phyloP scores from a whole-genome alignment of 139 green algal species.

The Yamagishiella unicocca region DNA sequence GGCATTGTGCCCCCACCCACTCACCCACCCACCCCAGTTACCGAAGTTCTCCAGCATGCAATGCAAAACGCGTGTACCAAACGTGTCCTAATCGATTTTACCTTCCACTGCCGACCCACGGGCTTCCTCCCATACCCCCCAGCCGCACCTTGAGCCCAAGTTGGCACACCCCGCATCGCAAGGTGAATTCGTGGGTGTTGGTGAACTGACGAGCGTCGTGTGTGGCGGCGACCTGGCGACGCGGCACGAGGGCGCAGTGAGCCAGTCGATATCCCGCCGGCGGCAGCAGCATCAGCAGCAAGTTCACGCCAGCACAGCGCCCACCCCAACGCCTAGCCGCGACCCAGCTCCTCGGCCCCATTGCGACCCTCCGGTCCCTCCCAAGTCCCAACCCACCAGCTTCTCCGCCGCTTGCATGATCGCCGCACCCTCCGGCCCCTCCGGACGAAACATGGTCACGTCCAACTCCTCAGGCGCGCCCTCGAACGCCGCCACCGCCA shows the following conservation, averaged over 20 bases:
- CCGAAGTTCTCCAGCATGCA: too few relatives aligned
- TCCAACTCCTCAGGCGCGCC: constrained; percentile 89
- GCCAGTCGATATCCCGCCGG: too few relatives aligned
- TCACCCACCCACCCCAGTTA: too few relatives aligned
- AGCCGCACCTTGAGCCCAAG: constrained; percentile 51
- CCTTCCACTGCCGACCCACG: too few relatives aligned
- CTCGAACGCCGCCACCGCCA: constrained; percentile 74
- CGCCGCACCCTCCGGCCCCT: background rate
- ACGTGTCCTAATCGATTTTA: too few relatives aligned
- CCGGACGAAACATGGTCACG: constrained; percentile 66
- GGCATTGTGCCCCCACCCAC: too few relatives aligned
- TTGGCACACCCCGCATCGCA: constrained; percentile 90
- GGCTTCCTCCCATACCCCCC: background rate
- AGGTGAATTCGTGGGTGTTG: constrained; percentile 87
- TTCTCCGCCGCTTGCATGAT: constrained; percentile 65
- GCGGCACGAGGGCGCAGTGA: too few relatives aligned
- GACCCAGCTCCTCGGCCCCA: background rate
- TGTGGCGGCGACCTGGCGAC: constrained; percentile 43
- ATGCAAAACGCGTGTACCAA: too few relatives aligned
- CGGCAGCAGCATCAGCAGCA: background rate
- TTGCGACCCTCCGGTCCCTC: background rate
- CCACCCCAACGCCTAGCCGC: background rate
- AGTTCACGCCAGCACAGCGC: background rate
- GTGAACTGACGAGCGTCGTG: constrained; percentile 75
- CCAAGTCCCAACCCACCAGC: too few relatives aligned